Conservation (phyloP, 148 eudicot genomes). For the Rhododendron ferrugineum region DNA sequence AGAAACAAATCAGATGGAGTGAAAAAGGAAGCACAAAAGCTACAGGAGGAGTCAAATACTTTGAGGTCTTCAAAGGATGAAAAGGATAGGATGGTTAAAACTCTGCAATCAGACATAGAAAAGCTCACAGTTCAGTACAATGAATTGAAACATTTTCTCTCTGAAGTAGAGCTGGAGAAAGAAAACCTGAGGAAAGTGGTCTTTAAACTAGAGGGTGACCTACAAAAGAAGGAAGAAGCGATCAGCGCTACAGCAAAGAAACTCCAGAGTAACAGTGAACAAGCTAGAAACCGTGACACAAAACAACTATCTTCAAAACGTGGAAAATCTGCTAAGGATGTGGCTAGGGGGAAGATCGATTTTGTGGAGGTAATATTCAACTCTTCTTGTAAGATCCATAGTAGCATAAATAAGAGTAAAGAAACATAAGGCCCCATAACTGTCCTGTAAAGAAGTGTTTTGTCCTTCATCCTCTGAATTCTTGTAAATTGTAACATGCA, state of each 20-base stretch:
- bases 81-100: constrained; percentile 32
- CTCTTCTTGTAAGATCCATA: not conserved
- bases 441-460: constrained; percentile 3
- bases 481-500: not conserved
- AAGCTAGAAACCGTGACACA: not conserved
- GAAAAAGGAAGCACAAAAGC: constrained; percentile 36
- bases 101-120: constrained; percentile 49
- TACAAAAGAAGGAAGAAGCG: constrained; percentile 47
- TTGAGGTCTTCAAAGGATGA: constrained; percentile 38
- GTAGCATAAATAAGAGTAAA: not conserved
- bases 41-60: constrained; percentile 28
- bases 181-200: constrained; percentile 57
- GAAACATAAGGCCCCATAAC: not conserved
- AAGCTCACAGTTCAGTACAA: constrained; percentile 41
- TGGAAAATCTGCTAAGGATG: not conserved
- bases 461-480: not conserved
- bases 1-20: constrained; percentile 9
- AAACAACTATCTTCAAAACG: not conserved
- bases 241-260: constrained; percentile 31
- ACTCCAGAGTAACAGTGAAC: constrained; percentile 24
- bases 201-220: constrained; percentile 35
- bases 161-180: constrained; percentile 47
- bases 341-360: not conserved
- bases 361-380: constrained; percentile 6
- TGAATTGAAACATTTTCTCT: constrained; percentile 39